These are phyloP conservation scores for Mrakia blollopis DNA, from an alignment of 768 basidiomycete genomes.

Conservation along the genomic window DNA sequence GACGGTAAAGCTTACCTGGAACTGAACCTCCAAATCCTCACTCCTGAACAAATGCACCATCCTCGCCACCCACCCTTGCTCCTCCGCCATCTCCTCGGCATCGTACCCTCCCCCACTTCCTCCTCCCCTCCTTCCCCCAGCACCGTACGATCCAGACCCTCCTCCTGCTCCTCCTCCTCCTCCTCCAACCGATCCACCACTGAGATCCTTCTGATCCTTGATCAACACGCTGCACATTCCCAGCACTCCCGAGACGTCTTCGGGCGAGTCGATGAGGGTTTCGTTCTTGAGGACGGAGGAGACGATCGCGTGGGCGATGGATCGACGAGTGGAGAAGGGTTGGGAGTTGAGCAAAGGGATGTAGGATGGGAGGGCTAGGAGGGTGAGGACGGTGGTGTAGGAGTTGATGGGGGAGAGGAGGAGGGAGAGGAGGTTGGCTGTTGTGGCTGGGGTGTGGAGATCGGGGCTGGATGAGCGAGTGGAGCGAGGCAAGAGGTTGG, in stretches of 20 bases:
- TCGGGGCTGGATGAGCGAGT: slow-evolving; percentile 59
- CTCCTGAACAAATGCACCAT: slow-evolving; percentile 95
- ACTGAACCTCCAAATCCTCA: slow-evolving; percentile 80
- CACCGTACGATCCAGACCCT: slow-evolving; percentile 27
- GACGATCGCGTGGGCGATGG: slow-evolving; percentile 90
- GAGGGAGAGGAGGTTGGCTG: slow-evolving; percentile 80
- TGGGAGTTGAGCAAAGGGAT: slow-evolving; percentile 75
- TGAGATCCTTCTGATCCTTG: slow-evolving; percentile 56
- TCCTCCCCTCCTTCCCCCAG: slow-evolving; percentile 28
- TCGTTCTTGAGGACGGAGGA: slow-evolving; percentile 94
- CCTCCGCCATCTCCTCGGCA: slow-evolving; percentile 88
- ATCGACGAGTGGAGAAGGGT: slow-evolving; percentile 80
- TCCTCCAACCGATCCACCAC: slow-evolving; percentile 46
- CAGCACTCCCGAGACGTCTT: slow-evolving; percentile 89
- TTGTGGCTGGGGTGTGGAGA: slow-evolving; percentile 79
- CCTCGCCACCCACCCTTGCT: slow-evolving; percentile 96
- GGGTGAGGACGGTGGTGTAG: slow-evolving; percentile 90
- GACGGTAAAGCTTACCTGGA: slow-evolving; percentile 59
- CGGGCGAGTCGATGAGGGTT: slow-evolving; percentile 85
- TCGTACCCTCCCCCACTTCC: slow-evolving; percentile 55
- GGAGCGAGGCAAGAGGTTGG: slow-evolving; percentile 27
- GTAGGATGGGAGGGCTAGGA: slow-evolving; percentile 93
- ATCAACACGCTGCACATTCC: slow-evolving; percentile 90
- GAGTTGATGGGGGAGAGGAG: slow-evolving; percentile 92
- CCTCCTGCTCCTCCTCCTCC: slow-evolving; percentile 45